Base-by-base conservation (phyloP, 495 filamentous ascomycete species). In the Trichoderma reesei region DNA sequence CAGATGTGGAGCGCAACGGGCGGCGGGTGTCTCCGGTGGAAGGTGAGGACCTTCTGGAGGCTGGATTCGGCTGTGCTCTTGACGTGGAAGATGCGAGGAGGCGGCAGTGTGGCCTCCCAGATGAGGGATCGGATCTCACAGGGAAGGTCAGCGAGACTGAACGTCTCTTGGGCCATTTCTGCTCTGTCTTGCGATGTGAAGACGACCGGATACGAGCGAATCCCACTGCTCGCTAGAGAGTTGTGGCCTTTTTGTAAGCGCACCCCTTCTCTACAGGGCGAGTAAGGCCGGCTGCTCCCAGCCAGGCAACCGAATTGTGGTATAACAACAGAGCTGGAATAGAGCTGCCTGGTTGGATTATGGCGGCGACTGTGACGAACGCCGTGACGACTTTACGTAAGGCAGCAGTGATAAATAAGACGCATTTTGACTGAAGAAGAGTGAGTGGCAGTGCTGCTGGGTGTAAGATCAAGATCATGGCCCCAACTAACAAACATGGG, bases 111-210 rank as follows among this genome's bases (percentile, higher is more conserved):
- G n/a, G 65, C 64, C 33, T 69, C 36, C 73, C 73, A 75, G 38
- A 75, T 72, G 31, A 71, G 71, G 46, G 67, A 66, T 10, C 73
- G 73, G 5, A 73, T 44, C 44, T 75, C 72, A 1, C 65, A 39
- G 5, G 72, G 73, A 9, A 75, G 60, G 60, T 67, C 67, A 1
- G 64, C 48, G 65, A 75, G 71, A 5, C 65, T 67, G 38, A 66
- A 34, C 10, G 54, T 10, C n/a, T 61, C 36, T 20, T 41, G 6
- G 6, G 36, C 59, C 59, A 56, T 56, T 20, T 9, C 16, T n/a
- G 1, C 14, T 56, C 6, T 13, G 26, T 31, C 20, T 13, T 16
- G 42, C 11, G 11, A 11, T 39, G 6, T 6, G 38, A 39, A 39
- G 26, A 26, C 26, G 26, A 26, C 26, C 26, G 26, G 26, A 26